Percentiles rank a stretch among this genome's conserved stretches.
phyloP scores from a whole-genome alignment of 768 basidiomycete species.

The Ramaria sp. region DNA sequence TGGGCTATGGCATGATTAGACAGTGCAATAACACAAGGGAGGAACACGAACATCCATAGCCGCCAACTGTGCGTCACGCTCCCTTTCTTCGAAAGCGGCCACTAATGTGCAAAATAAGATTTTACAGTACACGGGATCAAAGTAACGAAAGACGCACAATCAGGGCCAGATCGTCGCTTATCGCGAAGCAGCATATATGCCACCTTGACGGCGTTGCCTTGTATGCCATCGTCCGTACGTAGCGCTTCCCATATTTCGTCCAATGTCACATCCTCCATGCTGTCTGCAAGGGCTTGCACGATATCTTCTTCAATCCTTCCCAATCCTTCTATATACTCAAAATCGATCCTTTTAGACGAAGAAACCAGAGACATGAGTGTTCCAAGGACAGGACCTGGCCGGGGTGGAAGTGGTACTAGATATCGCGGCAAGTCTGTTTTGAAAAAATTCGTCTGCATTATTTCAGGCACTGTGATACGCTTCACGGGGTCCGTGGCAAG shows the following conservation, averaged over 20 bases:
- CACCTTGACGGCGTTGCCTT: conserved; percentile 91
- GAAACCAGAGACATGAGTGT: conserved; percentile 62
- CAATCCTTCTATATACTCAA: conserved; percentile 82
- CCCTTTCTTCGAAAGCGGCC: conserved; percentile 73
- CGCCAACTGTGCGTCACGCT: conserved; percentile 70
- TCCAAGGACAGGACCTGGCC: conserved; percentile 66
- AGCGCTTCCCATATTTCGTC: conserved; percentile 86
- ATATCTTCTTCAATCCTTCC: conserved; percentile 89
- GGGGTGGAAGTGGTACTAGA: conserved; percentile 71
- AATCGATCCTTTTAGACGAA: conserved; percentile 53
- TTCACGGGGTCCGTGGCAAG: conserved; percentile 90
- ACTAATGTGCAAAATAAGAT: conserved; percentile 30
- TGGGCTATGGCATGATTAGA: not conserved
- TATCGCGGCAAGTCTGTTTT: conserved; percentile 77
- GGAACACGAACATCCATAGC: conserved; percentile 62
- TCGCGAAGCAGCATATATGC: conserved; percentile 92
- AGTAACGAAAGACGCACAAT: conserved; percentile 44
- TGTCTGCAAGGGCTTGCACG: conserved; percentile 65
- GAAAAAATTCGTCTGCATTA: conserved; percentile 86
- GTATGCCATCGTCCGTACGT: conserved; percentile 69
- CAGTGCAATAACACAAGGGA: not conserved
- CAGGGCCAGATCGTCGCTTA: conserved; percentile 72
- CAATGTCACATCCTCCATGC: conserved; percentile 64
- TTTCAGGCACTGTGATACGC: conserved; percentile 88
- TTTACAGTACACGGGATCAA: not conserved